A percentile compares a stretch with the other conserved stretches of the same genome.
phyloP scores from a whole-genome alignment of 129 eudicot species.

The Pittosporum tobira region DNA sequence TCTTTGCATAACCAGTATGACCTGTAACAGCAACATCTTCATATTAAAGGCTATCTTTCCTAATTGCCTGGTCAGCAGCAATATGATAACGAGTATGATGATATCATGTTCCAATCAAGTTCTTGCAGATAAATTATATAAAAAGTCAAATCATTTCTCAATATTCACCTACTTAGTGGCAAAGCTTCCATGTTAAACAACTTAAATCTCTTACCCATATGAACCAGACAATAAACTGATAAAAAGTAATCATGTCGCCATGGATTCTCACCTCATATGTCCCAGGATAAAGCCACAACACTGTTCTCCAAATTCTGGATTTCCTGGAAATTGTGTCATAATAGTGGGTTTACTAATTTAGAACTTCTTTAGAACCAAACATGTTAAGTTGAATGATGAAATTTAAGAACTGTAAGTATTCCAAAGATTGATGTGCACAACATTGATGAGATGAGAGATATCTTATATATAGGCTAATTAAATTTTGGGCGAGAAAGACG shows the following conservation, averaged over 20 bases:
- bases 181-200: conserved; percentile 1
- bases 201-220: background rate
- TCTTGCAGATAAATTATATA: no score
- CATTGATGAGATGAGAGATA: no score
- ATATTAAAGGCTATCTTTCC: no score
- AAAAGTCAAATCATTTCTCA: background rate
- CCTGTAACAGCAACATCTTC: no score
- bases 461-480: no score
- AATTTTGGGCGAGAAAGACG: no score
- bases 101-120: no score
- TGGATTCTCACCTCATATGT: conserved; percentile 60
- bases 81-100: no score
- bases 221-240: background rate
- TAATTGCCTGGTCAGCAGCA: no score
- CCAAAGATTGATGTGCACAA: background rate
- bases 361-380: background rate
- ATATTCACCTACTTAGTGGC: background rate
- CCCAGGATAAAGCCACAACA: conserved; percentile 93
- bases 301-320: conserved; percentile 56
- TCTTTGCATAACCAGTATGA: no score
- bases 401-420: background rate
- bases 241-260: background rate
- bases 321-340: conserved; percentile 32
- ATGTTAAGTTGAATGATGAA: background rate
- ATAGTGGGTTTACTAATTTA: background rate